A percentile compares a stretch with the other conserved stretches of the same genome.
Evolutionary conservation across 2,329 filamentous ascomycete genomes (phyloP).

Genomic region (Fusarium sarcochroum): DNA sequence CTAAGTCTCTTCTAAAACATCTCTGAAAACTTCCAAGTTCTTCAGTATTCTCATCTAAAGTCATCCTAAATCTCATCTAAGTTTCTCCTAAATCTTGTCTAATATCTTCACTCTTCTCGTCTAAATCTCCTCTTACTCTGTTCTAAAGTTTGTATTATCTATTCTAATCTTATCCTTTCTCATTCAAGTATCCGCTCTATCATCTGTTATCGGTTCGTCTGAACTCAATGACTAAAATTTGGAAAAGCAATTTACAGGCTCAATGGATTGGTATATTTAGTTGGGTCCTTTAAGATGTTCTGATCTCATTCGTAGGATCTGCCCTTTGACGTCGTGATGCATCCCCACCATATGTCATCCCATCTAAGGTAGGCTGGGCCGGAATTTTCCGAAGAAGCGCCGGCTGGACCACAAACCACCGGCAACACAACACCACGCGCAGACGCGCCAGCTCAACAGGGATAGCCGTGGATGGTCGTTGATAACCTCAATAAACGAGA

Average conservation of each 20-base stretch:
- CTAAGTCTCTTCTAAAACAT: neutral
- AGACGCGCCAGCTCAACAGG: neutral
- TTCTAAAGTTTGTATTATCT: neutral
- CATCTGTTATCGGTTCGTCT: too few relatives aligned
- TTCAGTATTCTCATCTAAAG: neutral
- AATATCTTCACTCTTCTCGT: neutral
- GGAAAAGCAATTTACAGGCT: too few relatives aligned
- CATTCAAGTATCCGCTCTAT: too few relatives aligned
- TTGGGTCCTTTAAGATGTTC: neutral
- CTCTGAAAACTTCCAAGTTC: neutral
- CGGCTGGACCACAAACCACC: conserved; percentile 22
- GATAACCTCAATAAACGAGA: neutral
- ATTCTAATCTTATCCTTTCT: too few relatives aligned
- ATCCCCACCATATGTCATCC: conserved; percentile 32
- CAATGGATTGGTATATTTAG: too few relatives aligned
- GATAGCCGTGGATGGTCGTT: neutral
- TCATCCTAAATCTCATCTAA: neutral
- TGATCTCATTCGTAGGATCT: neutral
- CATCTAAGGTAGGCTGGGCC: conserved; percentile 1
- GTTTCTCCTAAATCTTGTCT: neutral
- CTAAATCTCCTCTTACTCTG: neutral
- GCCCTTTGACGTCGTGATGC: conserved; percentile 15
- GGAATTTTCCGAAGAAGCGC: conserved; percentile 33
- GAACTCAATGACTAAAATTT: too few relatives aligned
- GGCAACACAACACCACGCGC: conserved; percentile 1